Conservation (phyloP, 2,329 filamentous ascomycete species). For the Bipolaris oryzae region DNA sequence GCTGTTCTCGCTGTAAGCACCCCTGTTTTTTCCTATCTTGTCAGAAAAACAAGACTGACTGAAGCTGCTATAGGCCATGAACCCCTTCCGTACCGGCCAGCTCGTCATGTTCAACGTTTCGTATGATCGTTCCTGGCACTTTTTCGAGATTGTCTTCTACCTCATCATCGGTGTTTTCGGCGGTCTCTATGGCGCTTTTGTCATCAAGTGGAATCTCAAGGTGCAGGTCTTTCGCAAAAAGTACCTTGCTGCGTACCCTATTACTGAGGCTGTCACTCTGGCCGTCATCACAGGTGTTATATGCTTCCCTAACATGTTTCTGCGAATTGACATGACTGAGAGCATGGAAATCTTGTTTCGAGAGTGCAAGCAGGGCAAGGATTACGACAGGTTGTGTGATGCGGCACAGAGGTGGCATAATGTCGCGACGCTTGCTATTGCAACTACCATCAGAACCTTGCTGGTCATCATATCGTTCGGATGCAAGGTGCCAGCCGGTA, state of each 20-base stretch:
- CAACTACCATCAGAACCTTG: slow-evolving; percentile 79
- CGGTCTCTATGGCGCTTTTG: slow-evolving; percentile 91
- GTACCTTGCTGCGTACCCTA: slow-evolving; percentile 81
- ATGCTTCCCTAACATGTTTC: slow-evolving; percentile 96
- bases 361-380: slow-evolving; percentile 87
- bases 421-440: slow-evolving; percentile 76
- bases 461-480: slow-evolving; percentile 96
- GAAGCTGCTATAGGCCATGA: slow-evolving; percentile 70
- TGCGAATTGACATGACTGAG: slow-evolving; percentile 98
- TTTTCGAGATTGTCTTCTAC: slow-evolving; percentile 94
- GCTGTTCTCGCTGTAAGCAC: slow-evolving; percentile 74
- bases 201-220: slow-evolving; percentile 96
- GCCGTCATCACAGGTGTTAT: slow-evolving; percentile 84
- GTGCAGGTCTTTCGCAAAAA: slow-evolving; percentile 93
- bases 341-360: slow-evolving; percentile 98
- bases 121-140: slow-evolving; percentile 97
- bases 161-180: slow-evolving; percentile 90
- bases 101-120: slow-evolving; percentile 98
- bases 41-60: neutral
- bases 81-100: slow-evolving; percentile 94
- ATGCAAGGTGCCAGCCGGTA: slow-evolving; percentile 96
- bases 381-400: slow-evolving; percentile 90
- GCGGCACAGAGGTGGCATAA: slow-evolving; percentile 76
- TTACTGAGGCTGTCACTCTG: slow-evolving; percentile 84
- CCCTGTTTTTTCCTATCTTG: neutral